Evolutionary conservation across 257 asterid genomes (phyloP).

Genomic region (Solanum dulcamara): DNA sequence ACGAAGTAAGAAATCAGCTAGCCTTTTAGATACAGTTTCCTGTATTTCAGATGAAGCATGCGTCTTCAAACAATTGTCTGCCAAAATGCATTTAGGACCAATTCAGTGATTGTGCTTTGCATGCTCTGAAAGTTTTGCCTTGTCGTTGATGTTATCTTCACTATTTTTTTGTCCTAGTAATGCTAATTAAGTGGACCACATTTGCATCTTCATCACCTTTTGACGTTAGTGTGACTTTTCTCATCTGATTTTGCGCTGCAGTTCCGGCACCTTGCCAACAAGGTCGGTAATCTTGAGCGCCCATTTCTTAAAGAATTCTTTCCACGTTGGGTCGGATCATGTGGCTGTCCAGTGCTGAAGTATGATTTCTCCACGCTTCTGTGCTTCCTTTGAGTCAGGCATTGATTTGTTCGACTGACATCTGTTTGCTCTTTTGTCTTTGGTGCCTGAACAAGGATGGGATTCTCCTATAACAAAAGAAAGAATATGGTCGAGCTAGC

Average conservation of each 20-base stretch:
- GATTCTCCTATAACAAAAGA: constrained; percentile 91
- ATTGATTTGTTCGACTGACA: constrained; percentile 18
- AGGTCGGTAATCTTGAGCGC: constrained; percentile 97
- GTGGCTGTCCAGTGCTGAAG: constrained; percentile 98
- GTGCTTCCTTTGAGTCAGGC: constrained; percentile 9
- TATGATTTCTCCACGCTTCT: constrained; percentile 28
- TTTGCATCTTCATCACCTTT: not conserved
- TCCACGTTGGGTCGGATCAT: constrained; percentile 98
- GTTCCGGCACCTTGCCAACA: constrained; percentile 96
- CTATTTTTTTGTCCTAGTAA: not conserved
- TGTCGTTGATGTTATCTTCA: not conserved
- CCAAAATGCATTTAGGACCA: not conserved
- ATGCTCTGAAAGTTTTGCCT: not conserved
- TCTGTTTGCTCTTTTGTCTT: constrained; percentile 12
- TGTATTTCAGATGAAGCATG: not conserved
- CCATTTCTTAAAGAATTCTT: constrained; percentile 97
- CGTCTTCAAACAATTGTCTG: not conserved
- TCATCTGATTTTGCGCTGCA: constrained; percentile 21
- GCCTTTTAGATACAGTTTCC: not conserved
- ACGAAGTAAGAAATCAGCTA: not conserved
- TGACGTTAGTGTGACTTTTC: not conserved
- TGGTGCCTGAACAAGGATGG: constrained; percentile 54
- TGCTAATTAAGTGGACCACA: not conserved
- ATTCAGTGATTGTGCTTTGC: not conserved
- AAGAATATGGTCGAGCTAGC: constrained; percentile 93